These are phyloP conservation scores for Colletotrichum neosansevieriae DNA, from an alignment of 2,329 filamentous ascomycete genomes.

Conservation along the genomic window DNA sequence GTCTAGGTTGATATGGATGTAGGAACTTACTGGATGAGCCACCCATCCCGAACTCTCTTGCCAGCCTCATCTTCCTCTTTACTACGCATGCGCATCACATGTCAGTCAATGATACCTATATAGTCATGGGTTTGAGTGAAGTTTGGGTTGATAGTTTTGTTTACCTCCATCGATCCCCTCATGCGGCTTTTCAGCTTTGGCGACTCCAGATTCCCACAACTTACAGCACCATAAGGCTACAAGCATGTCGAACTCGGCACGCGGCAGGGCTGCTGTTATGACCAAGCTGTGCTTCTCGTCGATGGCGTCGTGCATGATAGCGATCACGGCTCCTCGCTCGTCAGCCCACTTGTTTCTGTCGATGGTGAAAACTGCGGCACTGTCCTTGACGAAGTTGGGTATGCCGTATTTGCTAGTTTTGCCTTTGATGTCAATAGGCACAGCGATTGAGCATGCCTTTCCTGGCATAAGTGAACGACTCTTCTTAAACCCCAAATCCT, in stretches of 20 bases:
- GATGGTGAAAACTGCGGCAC: slow-evolving; percentile 8
- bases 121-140: too few species aligned
- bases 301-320: slow-evolving; percentile 4
- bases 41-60: slow-evolving; percentile 3
- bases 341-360: slow-evolving; percentile 4
- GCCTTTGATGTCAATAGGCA: slow-evolving; percentile 7
- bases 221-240: slow-evolving; percentile 22
- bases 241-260: slow-evolving; percentile 23
- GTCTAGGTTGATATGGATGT: too few species aligned
- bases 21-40: too few species aligned
- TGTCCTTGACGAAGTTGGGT: slow-evolving; percentile 22
- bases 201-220: slow-evolving; percentile 21
- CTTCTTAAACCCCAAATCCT: slow-evolving; percentile 23
- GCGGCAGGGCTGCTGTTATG: slow-evolving; percentile 20
- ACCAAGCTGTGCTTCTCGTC: slow-evolving; percentile 16
- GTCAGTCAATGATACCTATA: background rate
- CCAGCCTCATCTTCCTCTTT: slow-evolving; percentile 7
- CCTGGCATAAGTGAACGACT: slow-evolving; percentile 1
- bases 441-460: background rate
- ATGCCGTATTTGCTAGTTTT: slow-evolving; percentile 25
- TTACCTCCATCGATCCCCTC: slow-evolving; percentile 21
- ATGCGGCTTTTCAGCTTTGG: slow-evolving; percentile 17
- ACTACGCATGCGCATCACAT: background rate
- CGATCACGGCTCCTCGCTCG: background rate
- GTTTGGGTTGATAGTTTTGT: too few species aligned